Conservation (phyloP, 768 basidiomycete genomes). For the Hirschioporus abietinus region DNA sequence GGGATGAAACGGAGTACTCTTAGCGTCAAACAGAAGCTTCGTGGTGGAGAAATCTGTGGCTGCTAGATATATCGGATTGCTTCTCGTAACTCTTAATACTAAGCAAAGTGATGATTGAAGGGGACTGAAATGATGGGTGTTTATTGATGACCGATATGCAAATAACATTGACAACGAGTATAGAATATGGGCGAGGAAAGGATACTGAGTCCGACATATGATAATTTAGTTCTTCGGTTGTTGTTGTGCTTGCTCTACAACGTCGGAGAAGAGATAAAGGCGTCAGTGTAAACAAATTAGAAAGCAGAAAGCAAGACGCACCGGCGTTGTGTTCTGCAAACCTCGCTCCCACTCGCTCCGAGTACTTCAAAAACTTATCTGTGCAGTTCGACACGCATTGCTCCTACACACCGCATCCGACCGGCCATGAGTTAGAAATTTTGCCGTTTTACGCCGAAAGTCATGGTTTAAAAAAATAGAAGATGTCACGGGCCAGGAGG, state of each 20-base stretch:
- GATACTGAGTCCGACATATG: neutral
- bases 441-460: neutral
- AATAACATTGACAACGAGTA: neutral
- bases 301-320: constrained; percentile 34
- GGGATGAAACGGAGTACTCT: neutral
- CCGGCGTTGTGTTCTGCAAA: constrained; percentile 93
- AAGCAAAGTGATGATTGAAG: too few relatives aligned
- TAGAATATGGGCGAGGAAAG: neutral
- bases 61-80: neutral
- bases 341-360: constrained; percentile 85
- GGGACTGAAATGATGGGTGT: neutral
- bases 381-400: constrained; percentile 90
- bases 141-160: neutral
- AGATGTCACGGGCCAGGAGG: neutral
- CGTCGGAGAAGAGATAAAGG: neutral
- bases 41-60: neutral
- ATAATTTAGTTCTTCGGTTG: neutral
- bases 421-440: neutral
- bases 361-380: constrained; percentile 97
- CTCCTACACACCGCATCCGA: constrained; percentile 45
- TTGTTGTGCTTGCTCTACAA: neutral
- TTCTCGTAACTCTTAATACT: neutral
- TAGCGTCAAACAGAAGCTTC: neutral
- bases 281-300: neutral
- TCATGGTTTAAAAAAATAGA: neutral